Base-by-base conservation (phyloP, 768 basidiomycete species). In the Agrocybe pediades region DNA sequence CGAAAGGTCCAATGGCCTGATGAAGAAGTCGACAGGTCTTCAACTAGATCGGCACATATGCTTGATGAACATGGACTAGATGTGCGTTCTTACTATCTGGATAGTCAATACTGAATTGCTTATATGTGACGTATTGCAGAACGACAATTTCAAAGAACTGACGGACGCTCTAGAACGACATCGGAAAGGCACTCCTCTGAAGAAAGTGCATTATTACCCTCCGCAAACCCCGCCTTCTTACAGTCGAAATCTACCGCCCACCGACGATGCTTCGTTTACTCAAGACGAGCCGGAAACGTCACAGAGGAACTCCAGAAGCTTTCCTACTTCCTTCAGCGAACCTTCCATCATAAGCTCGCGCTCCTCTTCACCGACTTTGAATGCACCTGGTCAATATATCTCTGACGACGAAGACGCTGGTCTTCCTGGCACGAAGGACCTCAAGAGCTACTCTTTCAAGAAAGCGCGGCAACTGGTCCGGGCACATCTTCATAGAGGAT, bases 391-490 rank as follows among this genome's bases (percentile, higher is more conserved):
- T 33, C 74, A 71, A 44, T 87, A 77, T 63, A 85, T 90, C 59
- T 82, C 82, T 49, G 78, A 81, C 0, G 66, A 77, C 44, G 90
- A 92, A 66, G 80, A 75, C 44, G 84, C 82, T 33, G 89, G 89
- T 0, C 66, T 92, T 23, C 75, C 77, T 33, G 61, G 75, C 11
- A 62, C 67, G 36, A 62, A 73, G 36, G 60, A 73, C 55, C 44
- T 62, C 15, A 60, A 63, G 1, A 52, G 54, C 4, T 61, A 49
- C 29, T 52, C 65, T 0, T 51, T 59, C 6, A 71, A 74, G 41
- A 65, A 69, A 20, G 83, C 82, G 0, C 65, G 69, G 5, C 66
- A 73, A 23, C 74, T 83, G 13, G 56, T 63, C 8, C 51, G 49
- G 23, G 36, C 43, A 9, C 61, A 60, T 41, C 23, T 58, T n/a